Conservation (phyloP, 2,329 filamentous ascomycete genomes). For the Ascochyta clinopodiicola region DNA sequence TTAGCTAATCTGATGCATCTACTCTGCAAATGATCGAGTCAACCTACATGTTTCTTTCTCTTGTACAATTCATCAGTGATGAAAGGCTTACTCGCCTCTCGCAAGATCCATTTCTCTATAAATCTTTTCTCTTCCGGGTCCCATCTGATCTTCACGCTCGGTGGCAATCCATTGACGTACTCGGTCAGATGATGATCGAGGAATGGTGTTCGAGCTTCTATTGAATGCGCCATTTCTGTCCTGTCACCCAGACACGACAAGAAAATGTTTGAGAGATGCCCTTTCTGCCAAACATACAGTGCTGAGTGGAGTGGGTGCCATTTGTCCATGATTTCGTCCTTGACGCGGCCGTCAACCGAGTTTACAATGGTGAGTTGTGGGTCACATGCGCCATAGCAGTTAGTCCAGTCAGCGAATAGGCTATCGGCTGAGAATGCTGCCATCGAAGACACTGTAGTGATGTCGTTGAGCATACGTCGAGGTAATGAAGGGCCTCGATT, state of each 20-base stretch:
- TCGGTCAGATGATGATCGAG: constrained; percentile 50
- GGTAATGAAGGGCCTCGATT: constrained; percentile 36
- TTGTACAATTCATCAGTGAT: constrained; percentile 61
- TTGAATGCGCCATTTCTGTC: constrained; percentile 51
- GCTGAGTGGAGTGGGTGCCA: constrained; percentile 36
- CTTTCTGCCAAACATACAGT: constrained; percentile 33
- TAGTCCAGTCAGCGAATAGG: constrained; percentile 46
- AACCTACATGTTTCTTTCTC: constrained; percentile 49
- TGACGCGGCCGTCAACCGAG: constrained; percentile 6
- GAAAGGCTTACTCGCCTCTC: constrained; percentile 58
- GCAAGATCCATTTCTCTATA: constrained; percentile 59
- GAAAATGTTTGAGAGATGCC: constrained; percentile 39
- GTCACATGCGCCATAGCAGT: constrained; percentile 35
- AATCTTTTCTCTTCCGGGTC: constrained; percentile 15
- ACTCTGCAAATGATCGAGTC: no score
- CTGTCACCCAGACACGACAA: constrained; percentile 54
- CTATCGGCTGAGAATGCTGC: constrained; percentile 41
- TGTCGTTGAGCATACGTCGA: constrained; percentile 50
- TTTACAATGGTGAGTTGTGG: constrained; percentile 44
- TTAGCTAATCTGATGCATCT: background rate
- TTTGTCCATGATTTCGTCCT: constrained; percentile 5
- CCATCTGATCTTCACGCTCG: constrained; percentile 46
- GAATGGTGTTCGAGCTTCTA: constrained; percentile 51
- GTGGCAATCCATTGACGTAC: constrained; percentile 49
- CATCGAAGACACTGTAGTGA: constrained; percentile 46